A percentile compares a stretch with the other conserved stretches of the same genome.
Evolutionary conservation across 2,329 filamentous ascomycete genomes (phyloP).

Genomic region (Microcyclospora tardicrescens): DNA sequence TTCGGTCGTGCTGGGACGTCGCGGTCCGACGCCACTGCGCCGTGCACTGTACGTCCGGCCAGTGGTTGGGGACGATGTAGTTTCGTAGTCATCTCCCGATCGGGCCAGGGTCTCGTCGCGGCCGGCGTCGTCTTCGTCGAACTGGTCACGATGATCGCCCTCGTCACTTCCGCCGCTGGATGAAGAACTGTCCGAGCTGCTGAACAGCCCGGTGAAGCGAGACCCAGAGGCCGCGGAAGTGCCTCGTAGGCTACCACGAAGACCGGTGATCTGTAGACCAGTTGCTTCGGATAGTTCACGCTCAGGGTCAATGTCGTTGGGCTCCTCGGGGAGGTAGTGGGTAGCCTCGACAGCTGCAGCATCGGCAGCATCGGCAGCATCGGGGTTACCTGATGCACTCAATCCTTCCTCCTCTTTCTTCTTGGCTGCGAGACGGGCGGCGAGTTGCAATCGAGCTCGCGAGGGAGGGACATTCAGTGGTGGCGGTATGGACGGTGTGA

Average conservation of each 20-base stretch:
- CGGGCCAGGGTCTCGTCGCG: slow-evolving; percentile 12
- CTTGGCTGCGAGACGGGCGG: slow-evolving; percentile 58
- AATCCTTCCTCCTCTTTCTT: slow-evolving; percentile 20
- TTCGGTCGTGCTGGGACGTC: slow-evolving; percentile 23
- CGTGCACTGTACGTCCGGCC: slow-evolving; percentile 22
- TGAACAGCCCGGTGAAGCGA: slow-evolving; percentile 16
- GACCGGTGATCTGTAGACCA: slow-evolving; percentile 15
- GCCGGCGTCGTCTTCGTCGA: slow-evolving; percentile 13
- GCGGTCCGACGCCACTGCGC: slow-evolving; percentile 6
- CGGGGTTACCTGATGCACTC: slow-evolving; percentile 18
- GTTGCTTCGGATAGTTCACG: slow-evolving; percentile 2
- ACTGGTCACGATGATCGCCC: slow-evolving; percentile 13
- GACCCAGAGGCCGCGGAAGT: slow-evolving; percentile 6
- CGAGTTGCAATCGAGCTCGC: slow-evolving; percentile 75
- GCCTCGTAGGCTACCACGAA: slow-evolving; percentile 11
- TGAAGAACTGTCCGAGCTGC: slow-evolving; percentile 15
- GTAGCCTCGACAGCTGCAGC: slow-evolving; percentile 17
- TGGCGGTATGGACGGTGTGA: slow-evolving; percentile 45
- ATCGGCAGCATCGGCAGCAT: slow-evolving; percentile 20
- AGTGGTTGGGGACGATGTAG: slow-evolving; percentile 28
- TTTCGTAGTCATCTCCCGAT: slow-evolving; percentile 23
- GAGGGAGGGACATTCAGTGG: slow-evolving; percentile 78
- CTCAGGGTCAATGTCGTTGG: slow-evolving; percentile 10
- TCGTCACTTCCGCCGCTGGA: slow-evolving; percentile 35
- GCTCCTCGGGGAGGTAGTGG: slow-evolving; percentile 19